Evolutionary conservation across 106 monocot genomes (phyloP).

Genomic region (Acorus calamus): DNA sequence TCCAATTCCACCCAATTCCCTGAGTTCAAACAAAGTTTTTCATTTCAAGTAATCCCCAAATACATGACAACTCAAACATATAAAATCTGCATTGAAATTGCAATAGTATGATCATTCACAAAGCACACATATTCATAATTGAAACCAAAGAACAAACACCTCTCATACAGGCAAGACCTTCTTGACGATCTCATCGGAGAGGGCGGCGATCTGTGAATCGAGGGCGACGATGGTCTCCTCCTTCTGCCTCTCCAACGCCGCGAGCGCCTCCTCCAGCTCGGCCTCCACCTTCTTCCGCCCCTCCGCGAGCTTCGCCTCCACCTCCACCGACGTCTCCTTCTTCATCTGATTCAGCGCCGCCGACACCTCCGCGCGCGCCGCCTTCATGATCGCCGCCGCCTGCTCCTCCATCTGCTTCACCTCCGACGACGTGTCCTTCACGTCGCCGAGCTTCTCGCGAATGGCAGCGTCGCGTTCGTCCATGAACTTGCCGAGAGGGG

Average conservation of each 20-base stretch:
- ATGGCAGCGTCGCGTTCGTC: slow-evolving; percentile 80
- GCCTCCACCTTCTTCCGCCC: slow-evolving; percentile 61
- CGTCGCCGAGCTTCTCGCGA: slow-evolving; percentile 62
- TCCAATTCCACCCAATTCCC: too few relatives aligned
- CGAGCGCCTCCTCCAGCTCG: slow-evolving; percentile 75
- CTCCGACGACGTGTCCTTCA: slow-evolving; percentile 88
- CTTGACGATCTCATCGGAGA: slow-evolving; percentile 80
- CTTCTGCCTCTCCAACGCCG: slow-evolving; percentile 66
- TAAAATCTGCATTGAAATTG: too few relatives aligned
- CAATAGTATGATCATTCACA: too few relatives aligned
- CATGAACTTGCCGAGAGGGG: slow-evolving; percentile 93
- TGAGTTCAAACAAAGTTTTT: too few relatives aligned
- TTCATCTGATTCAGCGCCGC: slow-evolving; percentile 95
- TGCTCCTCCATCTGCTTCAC: slow-evolving; percentile 90
- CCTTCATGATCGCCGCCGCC: slow-evolving; percentile 78
- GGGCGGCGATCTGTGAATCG: slow-evolving; percentile 73
- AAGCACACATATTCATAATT: too few relatives aligned
- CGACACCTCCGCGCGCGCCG: slow-evolving; percentile 80
- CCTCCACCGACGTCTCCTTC: slow-evolving; percentile 76
- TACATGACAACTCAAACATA: too few relatives aligned
- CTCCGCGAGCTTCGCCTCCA: slow-evolving; percentile 64
- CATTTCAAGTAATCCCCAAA: too few relatives aligned
- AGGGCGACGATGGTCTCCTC: slow-evolving; percentile 67
- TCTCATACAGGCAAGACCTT: slow-evolving; percentile 50
- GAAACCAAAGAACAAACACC: too few relatives aligned